phyloP scores from a whole-genome alignment of 2,329 filamentous ascomycete species.

The Botrytis elliptica region DNA sequence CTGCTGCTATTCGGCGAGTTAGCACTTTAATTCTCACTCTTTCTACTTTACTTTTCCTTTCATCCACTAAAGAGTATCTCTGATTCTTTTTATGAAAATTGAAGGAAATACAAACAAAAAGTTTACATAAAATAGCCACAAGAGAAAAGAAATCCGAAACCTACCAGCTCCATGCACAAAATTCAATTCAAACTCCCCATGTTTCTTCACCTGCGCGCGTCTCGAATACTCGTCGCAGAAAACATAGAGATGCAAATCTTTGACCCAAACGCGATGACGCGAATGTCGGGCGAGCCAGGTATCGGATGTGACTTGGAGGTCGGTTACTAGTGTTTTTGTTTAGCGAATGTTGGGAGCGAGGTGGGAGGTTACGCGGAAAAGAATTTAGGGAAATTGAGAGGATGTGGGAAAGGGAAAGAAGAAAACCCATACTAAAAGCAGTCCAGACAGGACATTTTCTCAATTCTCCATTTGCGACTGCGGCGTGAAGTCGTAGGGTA shows the following conservation, averaged over 20 bases:
- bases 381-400: too few species aligned
- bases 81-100: background rate
- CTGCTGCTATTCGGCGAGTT: conserved; percentile 10
- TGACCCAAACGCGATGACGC: conserved; percentile 50
- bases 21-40: background rate
- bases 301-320: conserved; percentile 46
- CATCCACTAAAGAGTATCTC: background rate
- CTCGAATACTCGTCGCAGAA: conserved; percentile 58
- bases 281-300: conserved; percentile 53
- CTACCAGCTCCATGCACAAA: conserved; percentile 36
- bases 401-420: background rate
- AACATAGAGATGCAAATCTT: conserved; percentile 56
- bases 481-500: conserved; percentile 55
- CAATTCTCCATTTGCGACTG: conserved; percentile 55
- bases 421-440: conserved; percentile 51
- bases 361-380: background rate
- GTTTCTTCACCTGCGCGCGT: conserved; percentile 49
- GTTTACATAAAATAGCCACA: too few species aligned
- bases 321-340: conserved; percentile 46
- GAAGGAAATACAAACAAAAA: background rate
- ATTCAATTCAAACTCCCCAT: conserved; percentile 37
- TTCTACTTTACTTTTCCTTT: background rate
- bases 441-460: conserved; percentile 61
- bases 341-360: background rate
- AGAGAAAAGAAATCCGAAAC: background rate